Conservation (phyloP, 1,284 basidiomycete genomes). For the Kwoniella shivajii region DNA sequence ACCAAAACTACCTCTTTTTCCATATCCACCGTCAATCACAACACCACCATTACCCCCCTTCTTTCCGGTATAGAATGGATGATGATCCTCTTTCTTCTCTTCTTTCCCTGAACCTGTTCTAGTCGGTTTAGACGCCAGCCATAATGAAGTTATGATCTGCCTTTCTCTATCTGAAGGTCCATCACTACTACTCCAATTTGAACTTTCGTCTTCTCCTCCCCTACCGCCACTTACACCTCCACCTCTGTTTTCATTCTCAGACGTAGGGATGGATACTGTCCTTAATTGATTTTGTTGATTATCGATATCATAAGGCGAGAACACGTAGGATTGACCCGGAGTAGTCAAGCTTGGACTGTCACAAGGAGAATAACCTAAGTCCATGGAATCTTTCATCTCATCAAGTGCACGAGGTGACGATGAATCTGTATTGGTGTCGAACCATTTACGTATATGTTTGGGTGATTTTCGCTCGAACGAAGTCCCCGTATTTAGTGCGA, state of each 20-base stretch:
- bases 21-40: constrained; percentile 3
- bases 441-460: not conserved
- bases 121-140: constrained; percentile 8
- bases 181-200: constrained; percentile 3
- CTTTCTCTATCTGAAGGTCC: constrained; percentile 6
- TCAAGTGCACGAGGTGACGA: not conserved
- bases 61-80: constrained; percentile 1
- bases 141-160: constrained; percentile 6
- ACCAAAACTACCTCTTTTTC: not conserved
- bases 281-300: not conserved
- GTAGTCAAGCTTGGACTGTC: constrained; percentile 4
- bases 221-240: too few relatives aligned
- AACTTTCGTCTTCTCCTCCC: not conserved
- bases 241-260: not conserved
- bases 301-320: not conserved
- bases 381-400: constrained; percentile 3
- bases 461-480: constrained; percentile 1
- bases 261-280: not conserved
- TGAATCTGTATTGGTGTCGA: not conserved
- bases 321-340: not conserved
- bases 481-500: not conserved
- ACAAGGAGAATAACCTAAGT: not conserved
- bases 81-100: not conserved
- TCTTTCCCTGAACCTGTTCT: not conserved
- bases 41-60: not conserved